Evolutionary conservation across 2,329 filamentous ascomycete species (phyloP), one percentile per base, ranked within the genome.

Genomic region (Alternaria conjuncta): DNA sequence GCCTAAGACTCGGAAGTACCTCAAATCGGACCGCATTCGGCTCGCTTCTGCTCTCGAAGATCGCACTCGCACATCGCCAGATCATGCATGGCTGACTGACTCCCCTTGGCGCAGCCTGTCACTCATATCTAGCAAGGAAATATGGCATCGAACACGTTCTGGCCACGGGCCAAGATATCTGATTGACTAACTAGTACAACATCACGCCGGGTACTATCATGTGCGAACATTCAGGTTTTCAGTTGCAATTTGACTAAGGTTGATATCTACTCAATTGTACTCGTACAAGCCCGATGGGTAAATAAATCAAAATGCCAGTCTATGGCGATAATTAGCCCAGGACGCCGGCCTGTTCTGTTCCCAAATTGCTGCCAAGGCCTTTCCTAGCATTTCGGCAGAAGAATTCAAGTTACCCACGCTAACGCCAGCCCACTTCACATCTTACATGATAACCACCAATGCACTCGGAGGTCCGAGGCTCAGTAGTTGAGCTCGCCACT

Each of bases 401-500:
- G 56, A 65, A 63, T 51, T 46, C 20, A 58, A 55, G 45, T 50
- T 49, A 44, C 36, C 62, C 57, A 58, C 57, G 43, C 61, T 32
- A 68, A 73, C 69, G 69, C 71, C 71, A 56, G 57, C 36, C 63
- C 36, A 54, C 61, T 61, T 43, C 66, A 59, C 63, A 56, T 44
- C 53, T 60, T 63, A 66, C 60, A 63, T 46, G 45, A 54, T 54
- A 46, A 54, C 60, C 30, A 28, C 55, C 50, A 46, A 41, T 55
- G 28, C 60, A 30, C 11, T 41, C 30, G 44, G 23, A 44, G 20
- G 21, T 26, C 57, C 45, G 30, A 32, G 23, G 46, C 59, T 70
- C 78, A 98, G 78, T 98, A 98, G 81, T 98, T 96, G 74, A 98
- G 84, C 82, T 97, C 95, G 26, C 92, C 92, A 44, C 90, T 89